Evolutionary conservation across 2,329 filamentous ascomycete genomes (phyloP), one percentile per base, ranked within the genome.

Genomic region (Alternaria longipes): DNA sequence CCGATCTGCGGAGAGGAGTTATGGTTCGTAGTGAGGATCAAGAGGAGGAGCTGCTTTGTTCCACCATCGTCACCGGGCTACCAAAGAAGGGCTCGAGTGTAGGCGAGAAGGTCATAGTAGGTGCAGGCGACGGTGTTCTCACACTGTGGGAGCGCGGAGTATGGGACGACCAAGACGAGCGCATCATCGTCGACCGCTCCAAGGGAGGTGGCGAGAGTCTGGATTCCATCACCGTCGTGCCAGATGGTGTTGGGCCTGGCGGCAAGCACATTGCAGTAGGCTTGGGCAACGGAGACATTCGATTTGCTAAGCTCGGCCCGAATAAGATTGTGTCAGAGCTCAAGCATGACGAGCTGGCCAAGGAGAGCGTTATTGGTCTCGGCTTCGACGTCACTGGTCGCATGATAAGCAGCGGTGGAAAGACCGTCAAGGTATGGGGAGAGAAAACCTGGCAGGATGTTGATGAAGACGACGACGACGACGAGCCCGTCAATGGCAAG

Each of bases 141-240:
- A 97, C 94, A 5, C 82, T 98, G 7, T 99, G 95, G 94, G 94
- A 99, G 78, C 91, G 90, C 68, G 94, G 94, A 1, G 88, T 91
- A 1, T 98, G 95, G 94, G 94, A 97, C 73, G 94, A 98, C 77
- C 93, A 97, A 77, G 92, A 96, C 69, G 93, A 97, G 80, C 87
- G 93, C 54, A 91, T 97, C 71, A 88, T 91, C 50, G 88, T 97
- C 8, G 89, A 93, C 67, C 79, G 81, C 28, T 82, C 81, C 22
- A 80, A 83, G 9, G 86, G 84, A 20, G 90, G 88, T 8, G 92
- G 87, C 45, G 93, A 96, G 77, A 92, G 91, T 61, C 81, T 97
- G 42, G 94, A 98, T 73, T 86, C 89, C n/a, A 82, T 97, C 62
- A 84, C 87, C 1, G 80, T 90, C 54, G 83, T 95, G 18, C 93